Evolutionary conservation across 2,329 filamentous ascomycete species (phyloP).

Genomic region (Amauroascus verrucosus): DNA sequence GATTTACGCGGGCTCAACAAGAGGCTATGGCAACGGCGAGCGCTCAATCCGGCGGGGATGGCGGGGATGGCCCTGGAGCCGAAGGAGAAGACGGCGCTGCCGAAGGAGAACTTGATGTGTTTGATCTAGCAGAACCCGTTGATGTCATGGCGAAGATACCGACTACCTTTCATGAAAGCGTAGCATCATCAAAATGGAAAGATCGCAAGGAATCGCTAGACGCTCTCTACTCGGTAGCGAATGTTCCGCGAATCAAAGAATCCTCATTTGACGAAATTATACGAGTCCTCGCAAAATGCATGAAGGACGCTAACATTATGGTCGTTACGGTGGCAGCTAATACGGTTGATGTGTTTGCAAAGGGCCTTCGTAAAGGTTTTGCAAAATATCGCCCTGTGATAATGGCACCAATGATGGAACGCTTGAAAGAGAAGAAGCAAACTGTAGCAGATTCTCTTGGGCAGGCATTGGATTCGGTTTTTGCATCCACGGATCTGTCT

Average conservation of each 20-base stretch:
- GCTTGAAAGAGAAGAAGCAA: slow-evolving; percentile 94
- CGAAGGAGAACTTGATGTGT: slow-evolving; percentile 62
- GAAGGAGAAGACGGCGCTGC: slow-evolving; percentile 51
- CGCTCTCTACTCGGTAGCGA: slow-evolving; percentile 62
- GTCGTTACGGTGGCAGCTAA: slow-evolving; percentile 90
- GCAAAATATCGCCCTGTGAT: slow-evolving; percentile 69
- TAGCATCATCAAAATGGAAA: slow-evolving; percentile 94
- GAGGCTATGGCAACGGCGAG: slow-evolving; percentile 65
- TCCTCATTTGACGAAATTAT: slow-evolving; percentile 77
- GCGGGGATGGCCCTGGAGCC: slow-evolving; percentile 47
- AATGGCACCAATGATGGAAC: slow-evolving; percentile 84
- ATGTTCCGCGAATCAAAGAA: slow-evolving; percentile 86
- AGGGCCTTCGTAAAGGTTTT: slow-evolving; percentile 69
- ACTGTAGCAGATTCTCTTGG: slow-evolving; percentile 79
- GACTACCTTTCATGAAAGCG: slow-evolving; percentile 67
- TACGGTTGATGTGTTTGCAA: slow-evolving; percentile 80
- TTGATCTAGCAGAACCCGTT: slow-evolving; percentile 74
- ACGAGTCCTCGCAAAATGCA: slow-evolving; percentile 77
- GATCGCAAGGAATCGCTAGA: slow-evolving; percentile 93
- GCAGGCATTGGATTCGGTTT: slow-evolving; percentile 66
- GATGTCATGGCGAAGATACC: slow-evolving; percentile 76
- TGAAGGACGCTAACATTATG: slow-evolving; percentile 97
- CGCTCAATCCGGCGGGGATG: slow-evolving; percentile 45
- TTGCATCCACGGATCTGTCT: slow-evolving; percentile 56
- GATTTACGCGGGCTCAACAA: slow-evolving; percentile 80